Evolutionary conservation across 1,139 yeast genomes (phyloP).

Genomic region (Zygosaccharomyces sapae): DNA sequence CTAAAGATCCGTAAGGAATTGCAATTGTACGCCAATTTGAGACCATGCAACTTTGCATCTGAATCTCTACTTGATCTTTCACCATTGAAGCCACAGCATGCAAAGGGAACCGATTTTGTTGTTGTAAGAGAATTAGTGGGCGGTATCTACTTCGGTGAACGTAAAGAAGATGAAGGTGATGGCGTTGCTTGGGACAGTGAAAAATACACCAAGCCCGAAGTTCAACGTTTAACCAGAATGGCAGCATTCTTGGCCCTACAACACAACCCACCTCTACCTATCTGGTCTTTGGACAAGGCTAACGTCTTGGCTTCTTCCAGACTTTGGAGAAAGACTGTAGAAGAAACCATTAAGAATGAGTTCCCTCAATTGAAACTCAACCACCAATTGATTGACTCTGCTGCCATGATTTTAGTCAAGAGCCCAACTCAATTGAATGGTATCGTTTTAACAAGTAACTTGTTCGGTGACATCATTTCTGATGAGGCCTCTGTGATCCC

Average conservation of each 20-base stretch:
- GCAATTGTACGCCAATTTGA: slow-evolving; percentile 87
- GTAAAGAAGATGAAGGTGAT: slow-evolving; percentile 84
- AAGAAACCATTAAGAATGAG: slow-evolving; percentile 74
- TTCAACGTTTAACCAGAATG: slow-evolving; percentile 93
- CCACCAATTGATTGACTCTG: slow-evolving; percentile 95
- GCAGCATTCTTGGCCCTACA: slow-evolving; percentile 96
- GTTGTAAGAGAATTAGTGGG: slow-evolving; percentile 97
- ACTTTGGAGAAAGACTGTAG: slow-evolving; percentile 92
- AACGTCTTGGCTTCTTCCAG: slow-evolving; percentile 94
- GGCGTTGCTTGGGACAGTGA: slow-evolving; percentile 93
- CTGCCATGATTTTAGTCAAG: slow-evolving; percentile 95
- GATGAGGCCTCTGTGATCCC: slow-evolving; percentile 98
- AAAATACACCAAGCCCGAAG: slow-evolving; percentile 83
- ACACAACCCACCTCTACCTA: slow-evolving; percentile 85
- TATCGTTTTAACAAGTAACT: slow-evolving; percentile 83
- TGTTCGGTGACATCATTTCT: slow-evolving; percentile 97
- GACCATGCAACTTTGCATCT: slow-evolving; percentile 94
- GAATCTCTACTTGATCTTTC: slow-evolving; percentile 80
- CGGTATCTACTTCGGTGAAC: slow-evolving; percentile 94
- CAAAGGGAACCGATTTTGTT: slow-evolving; percentile 81
- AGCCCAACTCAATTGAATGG: slow-evolving; percentile 89
- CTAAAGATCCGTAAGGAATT: slow-evolving; percentile 90
- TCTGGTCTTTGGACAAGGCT: slow-evolving; percentile 96
- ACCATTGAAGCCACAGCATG: slow-evolving; percentile 80
- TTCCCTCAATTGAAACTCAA: slow-evolving; percentile 85